Percentiles rank a stretch among this genome's conserved stretches.
Evolutionary conservation across 2,329 filamentous ascomycete species (phyloP).

Genomic region (Sporothrix brunneoviolacea): DNA sequence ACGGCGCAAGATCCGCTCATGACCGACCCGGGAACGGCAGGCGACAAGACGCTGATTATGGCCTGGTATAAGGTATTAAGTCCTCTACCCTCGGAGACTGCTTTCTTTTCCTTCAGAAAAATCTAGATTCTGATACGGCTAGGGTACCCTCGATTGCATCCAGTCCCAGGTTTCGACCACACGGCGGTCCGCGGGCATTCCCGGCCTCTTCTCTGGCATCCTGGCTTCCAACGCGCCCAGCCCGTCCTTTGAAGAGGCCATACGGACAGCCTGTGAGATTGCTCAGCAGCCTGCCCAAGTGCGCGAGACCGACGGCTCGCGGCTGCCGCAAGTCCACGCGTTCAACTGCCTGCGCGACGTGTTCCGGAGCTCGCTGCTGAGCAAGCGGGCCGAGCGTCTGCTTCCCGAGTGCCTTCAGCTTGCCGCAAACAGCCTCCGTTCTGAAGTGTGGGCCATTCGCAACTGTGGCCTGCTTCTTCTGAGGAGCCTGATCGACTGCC

Average conservation of each 20-base stretch:
- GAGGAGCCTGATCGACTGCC: conserved; percentile 71
- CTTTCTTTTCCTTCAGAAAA: no score
- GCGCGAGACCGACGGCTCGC: conserved; percentile 54
- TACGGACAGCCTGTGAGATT: conserved; percentile 55
- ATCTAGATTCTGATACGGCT: neutral
- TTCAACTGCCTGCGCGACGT: conserved; percentile 91
- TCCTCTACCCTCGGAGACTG: neutral
- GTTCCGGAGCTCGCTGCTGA: conserved; percentile 74
- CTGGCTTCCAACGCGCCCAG: conserved; percentile 56
- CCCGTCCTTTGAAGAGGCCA: conserved; percentile 58
- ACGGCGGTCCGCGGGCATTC: conserved; percentile 84
- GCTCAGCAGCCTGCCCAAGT: conserved; percentile 47
- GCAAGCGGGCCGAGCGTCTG: conserved; percentile 65
- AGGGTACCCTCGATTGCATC: conserved; percentile 64
- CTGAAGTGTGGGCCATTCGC: conserved; percentile 79
- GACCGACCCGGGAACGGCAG: conserved; percentile 23
- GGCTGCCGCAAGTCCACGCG: conserved; percentile 86
- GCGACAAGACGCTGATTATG: conserved; percentile 45
- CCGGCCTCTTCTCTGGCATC: conserved; percentile 76
- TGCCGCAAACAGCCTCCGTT: conserved; percentile 73
- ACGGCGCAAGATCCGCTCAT: conserved; percentile 42
- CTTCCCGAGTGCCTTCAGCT: conserved; percentile 68
- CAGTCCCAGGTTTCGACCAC: conserved; percentile 74
- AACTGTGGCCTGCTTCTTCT: conserved; percentile 91
- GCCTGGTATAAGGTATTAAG: conserved; percentile 66